Percentiles rank a stretch among this genome's conserved stretches.
These are phyloP conservation scores for Jackrogersella multiformis DNA, from an alignment of 495 filamentous ascomycete genomes.

Conservation along the genomic window DNA sequence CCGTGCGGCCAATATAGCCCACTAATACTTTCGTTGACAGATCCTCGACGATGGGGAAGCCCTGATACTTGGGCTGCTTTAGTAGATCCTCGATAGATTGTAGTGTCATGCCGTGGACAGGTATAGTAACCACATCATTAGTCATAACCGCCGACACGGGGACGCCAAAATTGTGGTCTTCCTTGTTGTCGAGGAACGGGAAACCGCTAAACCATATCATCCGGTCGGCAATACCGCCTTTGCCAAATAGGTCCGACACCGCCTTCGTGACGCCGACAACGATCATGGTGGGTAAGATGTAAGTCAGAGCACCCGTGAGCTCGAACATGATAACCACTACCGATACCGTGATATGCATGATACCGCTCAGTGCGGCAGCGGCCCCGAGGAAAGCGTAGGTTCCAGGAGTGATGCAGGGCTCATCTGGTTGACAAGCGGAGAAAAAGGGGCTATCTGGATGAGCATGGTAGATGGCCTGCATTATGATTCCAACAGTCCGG, in stretches of 20 bases:
- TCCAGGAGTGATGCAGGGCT: constrained; percentile 95
- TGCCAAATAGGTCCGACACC: constrained; percentile 88
- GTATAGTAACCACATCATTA: constrained; percentile 75
- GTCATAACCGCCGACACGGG: constrained; percentile 96
- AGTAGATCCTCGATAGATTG: constrained; percentile 78
- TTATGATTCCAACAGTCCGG: constrained; percentile 90
- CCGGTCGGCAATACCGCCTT: constrained; percentile 95
- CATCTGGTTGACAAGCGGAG: constrained; percentile 84
- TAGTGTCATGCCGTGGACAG: constrained; percentile 77
- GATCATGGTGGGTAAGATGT: constrained; percentile 98
- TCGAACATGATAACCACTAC: constrained; percentile 99
- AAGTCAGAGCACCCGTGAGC: constrained; percentile 91
- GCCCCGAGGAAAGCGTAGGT: constrained; percentile 96
- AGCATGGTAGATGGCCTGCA: constrained; percentile 86
- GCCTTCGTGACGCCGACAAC: constrained; percentile 98
- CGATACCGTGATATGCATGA: constrained; percentile 97
- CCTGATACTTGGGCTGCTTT: constrained; percentile 85
- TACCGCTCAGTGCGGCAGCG: constrained; percentile 93
- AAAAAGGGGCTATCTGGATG: constrained; percentile 87
- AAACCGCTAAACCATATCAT: constrained; percentile 99
- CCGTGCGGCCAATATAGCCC: constrained; percentile 95
- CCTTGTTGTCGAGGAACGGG: constrained; percentile 97
- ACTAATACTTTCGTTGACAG: constrained; percentile 73
- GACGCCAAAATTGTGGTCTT: constrained; percentile 96
- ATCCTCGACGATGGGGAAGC: constrained; percentile 92